Percentiles rank a stretch among this genome's conserved stretches.
Evolutionary conservation across 192 early-diverging fungal genomes (phyloP).

Genomic region (Entomortierella chlamydospora): DNA sequence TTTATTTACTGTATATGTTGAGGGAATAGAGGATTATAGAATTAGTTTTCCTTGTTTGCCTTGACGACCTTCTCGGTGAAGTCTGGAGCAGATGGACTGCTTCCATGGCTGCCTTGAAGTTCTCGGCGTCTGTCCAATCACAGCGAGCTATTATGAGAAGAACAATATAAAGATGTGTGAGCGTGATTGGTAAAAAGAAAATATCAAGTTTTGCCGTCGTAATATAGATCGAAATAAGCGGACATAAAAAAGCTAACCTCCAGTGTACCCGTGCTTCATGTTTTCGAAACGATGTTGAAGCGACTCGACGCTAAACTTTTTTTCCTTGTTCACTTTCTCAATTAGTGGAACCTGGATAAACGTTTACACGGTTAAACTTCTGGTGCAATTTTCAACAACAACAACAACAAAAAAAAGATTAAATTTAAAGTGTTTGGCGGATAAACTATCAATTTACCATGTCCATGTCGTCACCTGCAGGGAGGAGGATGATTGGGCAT

Average conservation of each 20-base stretch:
- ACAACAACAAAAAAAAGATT: no score
- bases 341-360: not conserved
- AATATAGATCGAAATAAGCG: no score
- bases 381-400: no score
- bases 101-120: conserved; percentile 63
- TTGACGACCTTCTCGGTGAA: conserved; percentile 56
- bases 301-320: conserved; percentile 63
- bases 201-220: no score
- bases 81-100: conserved; percentile 62
- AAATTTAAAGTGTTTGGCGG: no score
- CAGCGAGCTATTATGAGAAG: conserved; percentile 63
- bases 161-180: no score
- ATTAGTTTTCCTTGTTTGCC: not conserved
- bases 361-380: no score
- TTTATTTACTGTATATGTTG: no score
- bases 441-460: no score
- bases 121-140: conserved; percentile 57
- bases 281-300: conserved; percentile 66
- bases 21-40: not conserved
- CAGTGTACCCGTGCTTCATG: conserved; percentile 9
- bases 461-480: conserved; percentile 70
- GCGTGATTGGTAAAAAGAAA: no score
- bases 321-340: conserved; percentile 21
- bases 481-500: conserved; percentile 69
- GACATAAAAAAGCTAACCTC: no score